Conservation (phyloP, 345 rosid species). For the Eucalyptus cloeziana region DNA sequence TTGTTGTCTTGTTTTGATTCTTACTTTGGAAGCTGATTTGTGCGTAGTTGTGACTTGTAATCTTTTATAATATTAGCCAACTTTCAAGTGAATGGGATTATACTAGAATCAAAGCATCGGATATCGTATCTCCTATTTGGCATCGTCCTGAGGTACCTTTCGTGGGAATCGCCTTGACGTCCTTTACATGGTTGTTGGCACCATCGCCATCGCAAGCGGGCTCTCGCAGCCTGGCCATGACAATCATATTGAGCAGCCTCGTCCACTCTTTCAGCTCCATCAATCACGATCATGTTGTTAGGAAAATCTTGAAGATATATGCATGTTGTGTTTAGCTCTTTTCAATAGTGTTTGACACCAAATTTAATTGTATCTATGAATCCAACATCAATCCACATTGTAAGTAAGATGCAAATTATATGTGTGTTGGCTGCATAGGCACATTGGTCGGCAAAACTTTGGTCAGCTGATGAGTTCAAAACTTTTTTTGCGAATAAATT, state of each 20-base stretch:
- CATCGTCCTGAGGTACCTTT: neutral
- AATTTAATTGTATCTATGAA: neutral
- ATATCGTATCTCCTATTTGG: neutral
- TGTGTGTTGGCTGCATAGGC: no score
- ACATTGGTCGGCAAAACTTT: no score
- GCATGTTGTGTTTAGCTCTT: neutral
- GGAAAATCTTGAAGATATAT: constrained; percentile 33
- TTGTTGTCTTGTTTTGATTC: neutral
- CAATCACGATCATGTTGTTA: constrained; percentile 14
- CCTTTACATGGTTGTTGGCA: constrained; percentile 32
- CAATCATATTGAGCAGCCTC: constrained; percentile 36
- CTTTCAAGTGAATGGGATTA: neutral
- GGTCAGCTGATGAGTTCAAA: no score
- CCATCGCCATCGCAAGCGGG: constrained; percentile 28
- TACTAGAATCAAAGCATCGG: neutral
- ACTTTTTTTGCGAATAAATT: no score
- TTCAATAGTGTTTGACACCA: neutral
- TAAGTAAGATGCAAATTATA: no score
- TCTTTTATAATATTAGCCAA: neutral
- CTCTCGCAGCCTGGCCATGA: constrained; percentile 19
- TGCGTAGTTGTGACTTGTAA: neutral
- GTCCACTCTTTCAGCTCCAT: constrained; percentile 42
- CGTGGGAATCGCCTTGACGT: neutral
- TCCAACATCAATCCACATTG: neutral
- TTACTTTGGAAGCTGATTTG: neutral